Conservation (phyloP, 768 basidiomycete genomes). For the Pleurotus salmoneostramineus region DNA sequence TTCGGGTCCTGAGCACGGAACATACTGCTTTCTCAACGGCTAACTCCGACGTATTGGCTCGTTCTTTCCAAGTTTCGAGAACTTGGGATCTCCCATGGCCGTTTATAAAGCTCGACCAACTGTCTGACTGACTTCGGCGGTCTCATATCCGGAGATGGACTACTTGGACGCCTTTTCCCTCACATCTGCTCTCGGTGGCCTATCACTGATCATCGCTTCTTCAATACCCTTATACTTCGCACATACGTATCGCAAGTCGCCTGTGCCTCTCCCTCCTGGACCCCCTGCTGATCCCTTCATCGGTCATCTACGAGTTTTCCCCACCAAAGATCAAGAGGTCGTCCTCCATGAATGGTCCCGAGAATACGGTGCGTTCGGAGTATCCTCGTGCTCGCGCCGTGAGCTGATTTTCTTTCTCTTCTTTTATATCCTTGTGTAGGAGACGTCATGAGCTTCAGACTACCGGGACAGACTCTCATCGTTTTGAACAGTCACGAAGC, state of each 20-base stretch:
- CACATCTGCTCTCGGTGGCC: too few species aligned
- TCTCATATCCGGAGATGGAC: too few species aligned
- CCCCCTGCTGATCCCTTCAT: slow-evolving; percentile 9
- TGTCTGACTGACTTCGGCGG: too few species aligned
- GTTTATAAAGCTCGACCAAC: too few species aligned
- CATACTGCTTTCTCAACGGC: too few species aligned
- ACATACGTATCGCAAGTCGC: neutral
- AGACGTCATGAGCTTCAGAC: slow-evolving; percentile 15
- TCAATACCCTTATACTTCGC: too few species aligned
- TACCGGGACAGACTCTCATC: slow-evolving; percentile 19
- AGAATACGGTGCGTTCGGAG: slow-evolving; percentile 6
- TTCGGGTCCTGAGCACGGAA: too few species aligned
- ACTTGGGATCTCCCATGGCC: too few species aligned
- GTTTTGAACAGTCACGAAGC: slow-evolving; percentile 29
- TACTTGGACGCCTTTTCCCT: too few species aligned
- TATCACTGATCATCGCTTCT: too few species aligned
- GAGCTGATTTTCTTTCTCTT: neutral
- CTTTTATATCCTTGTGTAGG: slow-evolving; percentile 4
- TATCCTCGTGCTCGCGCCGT: neutral
- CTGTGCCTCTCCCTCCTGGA: slow-evolving; percentile 9
- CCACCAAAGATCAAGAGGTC: slow-evolving; percentile 8
- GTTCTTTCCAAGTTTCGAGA: too few species aligned
- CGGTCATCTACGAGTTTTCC: slow-evolving; percentile 9
- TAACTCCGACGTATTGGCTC: too few species aligned
- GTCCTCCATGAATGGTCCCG: slow-evolving; percentile 10